Percentiles rank a stretch among this genome's conserved stretches.
These are phyloP conservation scores for Leonotis leonurus DNA, from an alignment of 257 asterid species.

Conservation along the genomic window DNA sequence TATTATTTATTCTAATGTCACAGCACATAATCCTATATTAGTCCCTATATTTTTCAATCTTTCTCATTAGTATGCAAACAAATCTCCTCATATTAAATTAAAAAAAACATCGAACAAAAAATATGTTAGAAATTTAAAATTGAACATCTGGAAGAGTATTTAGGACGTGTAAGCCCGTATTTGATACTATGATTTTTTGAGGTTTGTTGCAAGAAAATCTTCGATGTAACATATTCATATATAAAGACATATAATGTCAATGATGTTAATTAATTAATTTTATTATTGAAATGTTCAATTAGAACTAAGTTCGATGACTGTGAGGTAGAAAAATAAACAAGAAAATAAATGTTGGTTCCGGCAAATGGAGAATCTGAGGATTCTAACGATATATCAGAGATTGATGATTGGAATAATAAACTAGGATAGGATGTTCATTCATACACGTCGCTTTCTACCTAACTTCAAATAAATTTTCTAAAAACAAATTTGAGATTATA, in stretches of 20 bases:
- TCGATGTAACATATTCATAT: neutral
- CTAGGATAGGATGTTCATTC: too few relatives aligned
- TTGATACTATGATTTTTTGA: neutral
- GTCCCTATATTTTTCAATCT: too few relatives aligned
- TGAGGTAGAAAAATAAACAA: neutral
- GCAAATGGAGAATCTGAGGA: constrained; percentile 8
- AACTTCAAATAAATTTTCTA: too few relatives aligned
- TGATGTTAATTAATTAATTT: too few relatives aligned
- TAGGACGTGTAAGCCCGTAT: neutral
- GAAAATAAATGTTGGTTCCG: neutral
- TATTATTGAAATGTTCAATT: too few relatives aligned
- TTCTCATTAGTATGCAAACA: too few relatives aligned
- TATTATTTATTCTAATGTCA: neutral
- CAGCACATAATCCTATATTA: neutral
- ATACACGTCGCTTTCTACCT: neutral
- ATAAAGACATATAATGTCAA: too few relatives aligned
- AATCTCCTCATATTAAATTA: neutral
- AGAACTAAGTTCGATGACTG: neutral
- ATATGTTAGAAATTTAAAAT: neutral
- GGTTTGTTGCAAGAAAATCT: neutral
- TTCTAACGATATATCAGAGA: neutral
- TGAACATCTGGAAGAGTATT: neutral
- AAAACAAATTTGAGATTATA: neutral
- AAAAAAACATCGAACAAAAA: neutral
- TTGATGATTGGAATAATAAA: neutral